Evolutionary conservation across 139 green algal genomes (phyloP), one percentile per base, ranked within the genome.

Genomic region (Coelastrella sp.): DNA sequence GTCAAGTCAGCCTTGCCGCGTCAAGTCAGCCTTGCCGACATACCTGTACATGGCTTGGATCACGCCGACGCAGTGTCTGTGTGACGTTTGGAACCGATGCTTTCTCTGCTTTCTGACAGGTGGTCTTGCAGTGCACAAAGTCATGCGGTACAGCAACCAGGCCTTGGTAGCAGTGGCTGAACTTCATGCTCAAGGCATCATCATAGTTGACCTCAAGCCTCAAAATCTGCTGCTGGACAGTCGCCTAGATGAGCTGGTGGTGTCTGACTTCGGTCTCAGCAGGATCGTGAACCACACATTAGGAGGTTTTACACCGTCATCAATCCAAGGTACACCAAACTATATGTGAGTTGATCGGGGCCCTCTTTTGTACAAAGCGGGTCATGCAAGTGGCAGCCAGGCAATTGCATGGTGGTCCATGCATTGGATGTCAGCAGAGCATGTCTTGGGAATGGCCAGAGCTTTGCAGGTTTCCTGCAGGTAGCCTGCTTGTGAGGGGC

Each of bases 121-220:
- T 23, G 76, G 76, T 3, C 76, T 82, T 23, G 32, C 47, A 16
- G 32, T 82, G 22, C 23, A 64, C 32, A 54, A 82, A 32, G 32
- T 82, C 32, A 23, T 82, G 76, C 76, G 76, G 32, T 82, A 82
- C 23, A 57, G 76, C 19, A 57, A 5, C 2, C 76, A 82, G 32
- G 57, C 57, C 47, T 32, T 82, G 32, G 11, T 32, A 14, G 76
- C 76, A 6, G 5, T 82, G 5, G 32, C 22, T 7, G 76, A 82
- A 32, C 76, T 82, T 0, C 76, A 82, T 65, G 76, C 5, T 6
- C 22, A 82, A 14, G 23, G 32, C 5, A 32, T 82, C 7, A 57
- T 59, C 76, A 82, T 82, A 19, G 23, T 5, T 59, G 76, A 82
- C 76, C 76, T 82, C 47, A 82, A 82, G 22, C 76, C 76, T 16